Percentiles rank a stretch among this genome's conserved stretches.
Evolutionary conservation across 2,329 filamentous ascomycete species (phyloP).

Genomic region (Huntiella moniliformis): DNA sequence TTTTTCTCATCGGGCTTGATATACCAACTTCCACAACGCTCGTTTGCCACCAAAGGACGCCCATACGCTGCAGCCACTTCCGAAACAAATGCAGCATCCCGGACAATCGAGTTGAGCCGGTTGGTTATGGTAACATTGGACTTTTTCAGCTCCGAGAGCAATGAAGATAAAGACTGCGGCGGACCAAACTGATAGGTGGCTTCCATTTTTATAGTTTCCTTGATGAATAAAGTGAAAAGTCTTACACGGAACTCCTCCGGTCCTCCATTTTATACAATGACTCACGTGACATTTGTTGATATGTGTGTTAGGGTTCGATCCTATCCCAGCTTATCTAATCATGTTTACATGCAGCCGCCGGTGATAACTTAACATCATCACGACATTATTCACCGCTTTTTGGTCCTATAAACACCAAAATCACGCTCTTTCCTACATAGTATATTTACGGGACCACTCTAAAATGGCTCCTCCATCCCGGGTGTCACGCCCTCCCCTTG

Average conservation of each 20-base stretch:
- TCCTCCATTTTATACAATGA: too few relatives aligned
- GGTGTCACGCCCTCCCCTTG: not conserved
- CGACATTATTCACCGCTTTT: too few relatives aligned
- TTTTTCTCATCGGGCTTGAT: constrained; percentile 45
- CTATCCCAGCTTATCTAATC: not conserved
- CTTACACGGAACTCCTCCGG: too few relatives aligned
- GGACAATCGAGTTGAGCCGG: constrained; percentile 58
- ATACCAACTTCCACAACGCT: constrained; percentile 94
- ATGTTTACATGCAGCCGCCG: not conserved
- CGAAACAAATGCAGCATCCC: constrained; percentile 58
- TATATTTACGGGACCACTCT: too few relatives aligned
- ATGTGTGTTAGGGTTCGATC: too few relatives aligned
- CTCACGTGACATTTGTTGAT: too few relatives aligned
- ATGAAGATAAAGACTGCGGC: constrained; percentile 48
- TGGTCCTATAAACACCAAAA: too few relatives aligned
- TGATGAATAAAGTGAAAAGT: not conserved
- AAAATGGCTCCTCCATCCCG: not conserved
- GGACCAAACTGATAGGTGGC: constrained; percentile 20
- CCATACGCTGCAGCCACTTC: constrained; percentile 34
- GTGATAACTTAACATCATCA: not conserved
- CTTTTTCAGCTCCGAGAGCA: constrained; percentile 54
- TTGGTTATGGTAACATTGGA: constrained; percentile 52
- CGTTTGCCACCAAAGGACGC: constrained; percentile 72
- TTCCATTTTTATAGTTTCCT: not conserved
- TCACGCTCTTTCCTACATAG: too few relatives aligned